Conservation (phyloP, 2,329 filamentous ascomycete species). For the Cercospora janseana region DNA sequence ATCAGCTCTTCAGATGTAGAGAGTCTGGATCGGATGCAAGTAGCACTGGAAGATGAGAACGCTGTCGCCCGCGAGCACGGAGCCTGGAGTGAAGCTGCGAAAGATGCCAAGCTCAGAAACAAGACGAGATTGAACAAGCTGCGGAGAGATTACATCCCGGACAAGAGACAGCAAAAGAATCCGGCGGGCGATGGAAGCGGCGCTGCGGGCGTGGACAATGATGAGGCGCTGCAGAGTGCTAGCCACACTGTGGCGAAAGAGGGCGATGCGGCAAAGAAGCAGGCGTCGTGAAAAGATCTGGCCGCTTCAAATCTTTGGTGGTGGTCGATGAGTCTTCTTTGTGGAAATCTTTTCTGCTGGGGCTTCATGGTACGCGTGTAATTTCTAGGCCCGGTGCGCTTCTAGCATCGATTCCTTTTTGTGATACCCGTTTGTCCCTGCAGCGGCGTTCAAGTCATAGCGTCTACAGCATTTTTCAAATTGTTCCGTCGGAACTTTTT, state of each 20-base stretch:
- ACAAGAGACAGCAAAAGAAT: background rate
- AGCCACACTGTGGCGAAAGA: background rate
- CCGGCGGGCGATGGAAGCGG: background rate
- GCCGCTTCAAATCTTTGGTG: no score
- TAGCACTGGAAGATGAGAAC: constrained; percentile 19
- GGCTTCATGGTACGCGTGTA: no score
- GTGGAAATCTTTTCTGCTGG: no score
- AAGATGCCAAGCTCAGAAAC: constrained; percentile 29
- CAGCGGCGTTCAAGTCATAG: no score
- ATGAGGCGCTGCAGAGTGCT: constrained; percentile 3
- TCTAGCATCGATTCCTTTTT: no score
- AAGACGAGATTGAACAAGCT: constrained; percentile 24
- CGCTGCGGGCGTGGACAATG: background rate
- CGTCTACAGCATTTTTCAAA: no score
- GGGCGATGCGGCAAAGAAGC: background rate
- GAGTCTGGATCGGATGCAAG: constrained; percentile 49
- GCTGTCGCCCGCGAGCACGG: constrained; percentile 23
- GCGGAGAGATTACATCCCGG: constrained; percentile 16
- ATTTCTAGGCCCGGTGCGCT: no score
- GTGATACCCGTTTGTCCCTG: no score
- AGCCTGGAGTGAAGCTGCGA: constrained; percentile 22
- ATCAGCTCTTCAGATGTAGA: constrained; percentile 59
- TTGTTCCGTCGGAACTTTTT: no score
- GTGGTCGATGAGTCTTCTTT: no score
- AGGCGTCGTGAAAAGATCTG: background rate